Percentiles rank a stretch among this genome's conserved stretches.
These are phyloP conservation scores for Candida neerlandica DNA, from an alignment of 1,139 yeast species.

Conservation along the genomic window DNA sequence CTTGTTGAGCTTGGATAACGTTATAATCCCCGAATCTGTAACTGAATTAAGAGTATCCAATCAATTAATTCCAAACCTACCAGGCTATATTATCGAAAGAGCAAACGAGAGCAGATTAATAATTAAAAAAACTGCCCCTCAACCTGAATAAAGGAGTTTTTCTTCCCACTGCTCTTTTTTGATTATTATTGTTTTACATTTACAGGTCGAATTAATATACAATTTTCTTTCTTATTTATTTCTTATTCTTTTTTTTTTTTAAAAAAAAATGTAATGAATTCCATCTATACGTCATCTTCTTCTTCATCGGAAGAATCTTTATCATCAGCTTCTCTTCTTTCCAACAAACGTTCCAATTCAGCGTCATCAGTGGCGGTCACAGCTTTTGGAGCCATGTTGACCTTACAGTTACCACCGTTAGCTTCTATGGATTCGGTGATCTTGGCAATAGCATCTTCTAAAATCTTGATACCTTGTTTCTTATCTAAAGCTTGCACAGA, in stretches of 20 bases:
- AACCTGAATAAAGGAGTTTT: constrained; percentile 2
- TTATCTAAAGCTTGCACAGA: constrained; percentile 94
- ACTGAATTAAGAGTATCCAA: constrained; percentile 40
- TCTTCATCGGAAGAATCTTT: constrained; percentile 48
- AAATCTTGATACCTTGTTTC: constrained; percentile 77
- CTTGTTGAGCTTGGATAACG: constrained; percentile 40
- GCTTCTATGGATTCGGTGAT: constrained; percentile 69
- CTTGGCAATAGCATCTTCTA: constrained; percentile 77
- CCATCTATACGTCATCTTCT: constrained; percentile 34
- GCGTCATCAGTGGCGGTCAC: constrained; percentile 99
- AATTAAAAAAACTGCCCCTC: constrained; percentile 26
- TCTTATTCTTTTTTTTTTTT: not conserved
- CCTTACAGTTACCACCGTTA: constrained; percentile 85
- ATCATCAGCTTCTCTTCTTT: constrained; percentile 52
- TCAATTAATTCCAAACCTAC: constrained; percentile 38
- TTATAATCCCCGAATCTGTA: constrained; percentile 41
- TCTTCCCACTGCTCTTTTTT: not conserved
- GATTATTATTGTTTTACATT: not conserved
- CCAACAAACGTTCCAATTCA: constrained; percentile 90
- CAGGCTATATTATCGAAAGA: constrained; percentile 42
- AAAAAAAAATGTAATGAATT: not conserved
- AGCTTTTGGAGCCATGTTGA: constrained; percentile 98
- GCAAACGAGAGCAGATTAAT: constrained; percentile 40
- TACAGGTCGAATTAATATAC: not conserved
- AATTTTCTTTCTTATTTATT: not conserved